A percentile compares a stretch with the other conserved stretches of the same genome.
Evolutionary conservation across 2,329 filamentous ascomycete genomes (phyloP).

Genomic region (Tolypocladium tropicale): DNA sequence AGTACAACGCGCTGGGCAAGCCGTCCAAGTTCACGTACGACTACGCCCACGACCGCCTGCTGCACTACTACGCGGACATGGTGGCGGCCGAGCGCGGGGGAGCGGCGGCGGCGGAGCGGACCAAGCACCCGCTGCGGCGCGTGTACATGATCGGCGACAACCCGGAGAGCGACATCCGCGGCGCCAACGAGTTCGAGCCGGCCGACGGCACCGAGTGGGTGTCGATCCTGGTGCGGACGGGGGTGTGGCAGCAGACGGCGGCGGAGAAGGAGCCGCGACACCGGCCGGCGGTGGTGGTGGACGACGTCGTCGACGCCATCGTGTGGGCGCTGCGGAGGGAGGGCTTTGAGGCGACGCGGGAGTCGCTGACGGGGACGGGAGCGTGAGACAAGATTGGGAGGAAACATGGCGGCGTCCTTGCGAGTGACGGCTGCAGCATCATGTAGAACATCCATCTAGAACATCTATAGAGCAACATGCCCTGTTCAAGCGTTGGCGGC

Average conservation of each 20-base stretch:
- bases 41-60: constrained; percentile 64
- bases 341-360: constrained; percentile 25
- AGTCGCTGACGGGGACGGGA: constrained; percentile 12
- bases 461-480: too few relatives aligned
- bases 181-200: constrained; percentile 68
- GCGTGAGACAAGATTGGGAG: background rate
- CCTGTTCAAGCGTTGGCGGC: too few relatives aligned
- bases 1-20: constrained; percentile 69
- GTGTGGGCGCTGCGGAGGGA: constrained; percentile 60
- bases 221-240: constrained; percentile 68
- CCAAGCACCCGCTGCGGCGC: constrained; percentile 53
- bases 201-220: constrained; percentile 62
- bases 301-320: constrained; percentile 69
- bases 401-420: too few relatives aligned
- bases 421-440: too few relatives aligned
- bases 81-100: constrained; percentile 7
- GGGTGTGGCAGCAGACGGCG: constrained; percentile 50
- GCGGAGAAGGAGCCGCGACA: constrained; percentile 41
- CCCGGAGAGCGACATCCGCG: constrained; percentile 80
- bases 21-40: constrained; percentile 68
- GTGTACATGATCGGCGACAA: constrained; percentile 97
- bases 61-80: constrained; percentile 34
- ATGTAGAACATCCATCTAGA: too few relatives aligned
- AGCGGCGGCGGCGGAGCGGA: constrained; percentile 10
- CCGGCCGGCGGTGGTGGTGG: constrained; percentile 54